phyloP scores from a whole-genome alignment of 306 rosid species.

The Ochetophila trinervis region DNA sequence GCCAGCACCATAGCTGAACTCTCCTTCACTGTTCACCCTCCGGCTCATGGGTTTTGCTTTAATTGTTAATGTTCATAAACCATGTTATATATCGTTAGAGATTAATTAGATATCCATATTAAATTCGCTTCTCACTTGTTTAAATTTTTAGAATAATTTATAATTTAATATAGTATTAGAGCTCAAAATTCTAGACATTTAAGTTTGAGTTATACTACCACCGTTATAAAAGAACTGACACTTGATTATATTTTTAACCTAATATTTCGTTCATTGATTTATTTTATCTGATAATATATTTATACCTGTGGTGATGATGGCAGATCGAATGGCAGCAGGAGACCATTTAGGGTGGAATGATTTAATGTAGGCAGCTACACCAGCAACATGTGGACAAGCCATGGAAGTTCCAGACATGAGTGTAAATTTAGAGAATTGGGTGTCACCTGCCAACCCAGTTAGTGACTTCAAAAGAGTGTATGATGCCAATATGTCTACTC shows the following conservation, averaged over 20 bases:
- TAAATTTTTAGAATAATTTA: no score
- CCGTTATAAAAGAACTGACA: no score
- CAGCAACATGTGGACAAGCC: conserved; percentile 95
- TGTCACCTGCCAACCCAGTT: conserved; percentile 68
- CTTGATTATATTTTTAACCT: no score
- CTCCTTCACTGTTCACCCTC: conserved; percentile 48
- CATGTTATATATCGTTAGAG: conserved; percentile 2
- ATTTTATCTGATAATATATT: no score
- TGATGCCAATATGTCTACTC: conserved; percentile 71
- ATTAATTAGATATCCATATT: no score
- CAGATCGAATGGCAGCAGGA: conserved; percentile 73
- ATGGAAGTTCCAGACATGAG: conserved; percentile 93
- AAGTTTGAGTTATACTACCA: no score
- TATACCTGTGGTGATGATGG: conserved; percentile 76
- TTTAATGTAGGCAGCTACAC: conserved; percentile 78
- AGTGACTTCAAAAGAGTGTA: conserved; percentile 63
- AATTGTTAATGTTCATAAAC: conserved; percentile 12
- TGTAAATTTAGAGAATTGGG: conserved; percentile 70
- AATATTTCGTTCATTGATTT: no score
- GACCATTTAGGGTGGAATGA: conserved; percentile 85
- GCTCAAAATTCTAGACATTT: no score
- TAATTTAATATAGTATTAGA: no score
- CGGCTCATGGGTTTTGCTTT: conserved; percentile 75
- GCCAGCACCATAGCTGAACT: conserved; percentile 82
- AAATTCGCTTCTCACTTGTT: no score